These are phyloP conservation scores for Diophrys sp. DNA, from an alignment of 73 alveolate genomes.

Conservation along the genomic window DNA sequence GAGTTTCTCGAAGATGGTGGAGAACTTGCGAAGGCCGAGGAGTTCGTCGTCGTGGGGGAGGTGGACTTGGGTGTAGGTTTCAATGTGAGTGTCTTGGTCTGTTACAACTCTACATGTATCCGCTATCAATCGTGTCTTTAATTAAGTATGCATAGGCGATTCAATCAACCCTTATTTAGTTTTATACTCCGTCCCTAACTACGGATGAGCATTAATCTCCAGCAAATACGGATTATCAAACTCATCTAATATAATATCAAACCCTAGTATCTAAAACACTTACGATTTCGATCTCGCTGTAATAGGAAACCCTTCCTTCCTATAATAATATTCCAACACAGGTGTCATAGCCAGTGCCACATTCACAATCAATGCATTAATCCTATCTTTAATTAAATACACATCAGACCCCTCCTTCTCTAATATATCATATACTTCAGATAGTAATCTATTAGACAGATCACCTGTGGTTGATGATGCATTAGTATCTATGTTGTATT, in stretches of 20 bases:
- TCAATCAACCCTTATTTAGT: not conserved
- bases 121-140: no score
- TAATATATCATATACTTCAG: not conserved
- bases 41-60: no score
- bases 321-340: not conserved
- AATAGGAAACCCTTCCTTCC: not conserved
- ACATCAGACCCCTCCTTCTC: not conserved
- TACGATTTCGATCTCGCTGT: not conserved
- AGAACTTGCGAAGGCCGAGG: no score
- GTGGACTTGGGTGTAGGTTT: no score
- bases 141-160: not conserved
- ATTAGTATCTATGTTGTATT: slow-evolving; percentile 37
- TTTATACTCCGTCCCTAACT: not conserved
- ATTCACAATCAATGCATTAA: no score
- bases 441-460: not conserved
- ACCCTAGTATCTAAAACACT: not conserved
- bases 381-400: not conserved
- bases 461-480: not conserved
- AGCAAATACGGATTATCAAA: not conserved
- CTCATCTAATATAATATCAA: not conserved
- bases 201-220: not conserved
- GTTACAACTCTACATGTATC: no score
- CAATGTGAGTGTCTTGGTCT: no score
- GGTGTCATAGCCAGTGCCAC: not conserved
- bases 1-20: no score